These are phyloP conservation scores for Aegilops longissima DNA, from an alignment of 176 grass and related monocot genomes.

Conservation along the genomic window DNA sequence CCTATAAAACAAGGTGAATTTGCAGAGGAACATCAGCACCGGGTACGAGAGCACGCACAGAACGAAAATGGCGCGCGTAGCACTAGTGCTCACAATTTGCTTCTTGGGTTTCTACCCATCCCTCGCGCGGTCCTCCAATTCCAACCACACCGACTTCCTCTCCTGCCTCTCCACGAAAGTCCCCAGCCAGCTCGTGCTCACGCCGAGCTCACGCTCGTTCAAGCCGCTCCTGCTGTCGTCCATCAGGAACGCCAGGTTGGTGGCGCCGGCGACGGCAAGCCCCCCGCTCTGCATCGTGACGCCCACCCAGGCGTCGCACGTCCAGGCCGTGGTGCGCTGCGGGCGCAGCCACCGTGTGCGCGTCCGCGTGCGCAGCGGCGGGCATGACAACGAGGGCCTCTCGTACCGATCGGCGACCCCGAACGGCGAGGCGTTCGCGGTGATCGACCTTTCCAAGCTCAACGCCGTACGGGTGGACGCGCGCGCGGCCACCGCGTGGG, in stretches of 20 bases:
- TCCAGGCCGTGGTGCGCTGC: slow-evolving; percentile 47
- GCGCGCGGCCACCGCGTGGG: not conserved
- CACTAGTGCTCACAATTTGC: not conserved
- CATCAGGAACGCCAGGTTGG: slow-evolving; percentile 43
- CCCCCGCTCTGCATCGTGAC: slow-evolving; percentile 56
- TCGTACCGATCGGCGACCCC: slow-evolving; percentile 38
- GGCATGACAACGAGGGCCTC: slow-evolving; percentile 77
- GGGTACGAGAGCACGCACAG: no score
- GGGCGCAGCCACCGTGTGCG: slow-evolving; percentile 18
- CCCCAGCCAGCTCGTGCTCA: slow-evolving; percentile 18
- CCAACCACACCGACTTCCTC: not conserved
- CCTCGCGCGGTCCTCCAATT: not conserved
- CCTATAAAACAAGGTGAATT: no score
- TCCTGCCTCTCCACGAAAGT: slow-evolving; percentile 15
- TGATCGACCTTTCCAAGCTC: slow-evolving; percentile 34
- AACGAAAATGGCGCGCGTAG: no score
- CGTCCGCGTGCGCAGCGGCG: slow-evolving; percentile 62
- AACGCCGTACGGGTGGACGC: not conserved
- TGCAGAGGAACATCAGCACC: no score
- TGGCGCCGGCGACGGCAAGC: slow-evolving; percentile 9
- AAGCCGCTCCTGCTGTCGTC: slow-evolving; percentile 29
- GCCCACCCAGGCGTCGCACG: slow-evolving; percentile 38
- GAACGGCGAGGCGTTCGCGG: slow-evolving; percentile 7
- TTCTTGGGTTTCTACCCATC: not conserved
- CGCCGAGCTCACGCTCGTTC: slow-evolving; percentile 22